Conservation (phyloP, 2,329 filamentous ascomycete species). For the Mycosphaerella arachidis region DNA sequence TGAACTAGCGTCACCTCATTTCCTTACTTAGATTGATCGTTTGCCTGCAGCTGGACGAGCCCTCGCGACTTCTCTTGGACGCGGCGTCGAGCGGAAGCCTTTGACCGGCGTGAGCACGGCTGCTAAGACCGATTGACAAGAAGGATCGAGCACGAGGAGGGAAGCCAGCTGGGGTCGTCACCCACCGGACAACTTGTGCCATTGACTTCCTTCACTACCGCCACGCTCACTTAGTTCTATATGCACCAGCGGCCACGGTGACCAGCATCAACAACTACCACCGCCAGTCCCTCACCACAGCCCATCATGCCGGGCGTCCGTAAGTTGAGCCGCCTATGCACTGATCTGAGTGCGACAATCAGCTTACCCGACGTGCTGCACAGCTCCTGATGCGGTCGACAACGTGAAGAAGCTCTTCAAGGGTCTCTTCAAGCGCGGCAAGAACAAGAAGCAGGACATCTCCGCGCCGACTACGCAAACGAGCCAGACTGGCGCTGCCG, state of each 20-base stretch:
- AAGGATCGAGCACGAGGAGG: neutral
- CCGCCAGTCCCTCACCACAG: neutral
- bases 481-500: conserved; percentile 5
- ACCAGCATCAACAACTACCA: neutral
- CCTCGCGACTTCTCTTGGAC: neutral
- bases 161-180: neutral
- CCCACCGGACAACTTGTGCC: neutral
- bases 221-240: neutral
- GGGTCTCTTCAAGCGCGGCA: conserved; percentile 20
- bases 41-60: neutral
- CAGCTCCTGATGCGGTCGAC: conserved; percentile 24
- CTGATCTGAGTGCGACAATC: neutral
- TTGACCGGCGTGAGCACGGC: neutral
- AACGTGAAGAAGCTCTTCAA: conserved; percentile 23
- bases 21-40: neutral
- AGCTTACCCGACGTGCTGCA: conserved; percentile 4
- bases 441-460: conserved; percentile 17
- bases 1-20: neutral
- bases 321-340: conserved; percentile 9
- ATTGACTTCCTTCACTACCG: neutral
- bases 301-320: conserved; percentile 21
- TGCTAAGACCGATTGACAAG: neutral
- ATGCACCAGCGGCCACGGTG: neutral
- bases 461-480: conserved; percentile 6
- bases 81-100: neutral